phyloP scores from a whole-genome alignment of 2,329 filamentous ascomycete species.

The Colletotrichum musicola region DNA sequence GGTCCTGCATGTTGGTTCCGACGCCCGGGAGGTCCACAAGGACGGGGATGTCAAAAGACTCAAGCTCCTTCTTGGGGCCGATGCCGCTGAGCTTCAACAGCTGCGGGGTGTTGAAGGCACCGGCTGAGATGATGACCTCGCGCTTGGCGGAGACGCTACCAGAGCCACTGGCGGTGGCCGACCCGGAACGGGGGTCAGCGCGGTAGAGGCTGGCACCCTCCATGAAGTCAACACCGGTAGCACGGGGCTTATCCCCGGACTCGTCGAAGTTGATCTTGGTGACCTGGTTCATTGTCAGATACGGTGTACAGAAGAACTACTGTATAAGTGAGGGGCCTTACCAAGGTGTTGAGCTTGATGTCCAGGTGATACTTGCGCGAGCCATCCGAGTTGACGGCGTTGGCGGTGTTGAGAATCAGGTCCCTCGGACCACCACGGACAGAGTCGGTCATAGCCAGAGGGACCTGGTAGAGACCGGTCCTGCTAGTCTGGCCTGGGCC shows the following conservation, averaged over 20 bases:
- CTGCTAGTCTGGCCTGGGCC: slow-evolving; percentile 17
- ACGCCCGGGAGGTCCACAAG: slow-evolving; percentile 62
- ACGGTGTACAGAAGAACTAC: neutral
- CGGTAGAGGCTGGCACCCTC: slow-evolving; percentile 55
- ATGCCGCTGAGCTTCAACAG: slow-evolving; percentile 65
- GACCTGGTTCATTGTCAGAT: slow-evolving; percentile 33
- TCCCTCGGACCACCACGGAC: slow-evolving; percentile 23
- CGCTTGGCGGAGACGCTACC: slow-evolving; percentile 42
- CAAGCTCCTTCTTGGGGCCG: slow-evolving; percentile 56
- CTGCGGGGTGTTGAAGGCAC: slow-evolving; percentile 64
- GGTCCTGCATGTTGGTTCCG: slow-evolving; percentile 63
- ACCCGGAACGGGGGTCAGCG: slow-evolving; percentile 54
- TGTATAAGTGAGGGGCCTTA: neutral
- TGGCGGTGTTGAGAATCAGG: slow-evolving; percentile 26
- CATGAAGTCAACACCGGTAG: slow-evolving; percentile 50
- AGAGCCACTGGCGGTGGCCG: slow-evolving; percentile 32
- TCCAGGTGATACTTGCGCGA: slow-evolving; percentile 45
- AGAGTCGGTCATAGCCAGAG: slow-evolving; percentile 20
- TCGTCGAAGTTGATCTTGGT: slow-evolving; percentile 54
- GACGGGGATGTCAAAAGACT: slow-evolving; percentile 57
- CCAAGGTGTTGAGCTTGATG: slow-evolving; percentile 42
- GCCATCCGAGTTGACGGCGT: slow-evolving; percentile 24
- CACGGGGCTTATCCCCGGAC: slow-evolving; percentile 45
- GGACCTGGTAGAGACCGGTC: slow-evolving; percentile 21
- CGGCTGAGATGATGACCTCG: slow-evolving; percentile 64